Percentiles rank a stretch among this genome's conserved stretches.
Evolutionary conservation across 2,329 filamentous ascomycete genomes (phyloP).

Genomic region (Catunica adiposa): DNA sequence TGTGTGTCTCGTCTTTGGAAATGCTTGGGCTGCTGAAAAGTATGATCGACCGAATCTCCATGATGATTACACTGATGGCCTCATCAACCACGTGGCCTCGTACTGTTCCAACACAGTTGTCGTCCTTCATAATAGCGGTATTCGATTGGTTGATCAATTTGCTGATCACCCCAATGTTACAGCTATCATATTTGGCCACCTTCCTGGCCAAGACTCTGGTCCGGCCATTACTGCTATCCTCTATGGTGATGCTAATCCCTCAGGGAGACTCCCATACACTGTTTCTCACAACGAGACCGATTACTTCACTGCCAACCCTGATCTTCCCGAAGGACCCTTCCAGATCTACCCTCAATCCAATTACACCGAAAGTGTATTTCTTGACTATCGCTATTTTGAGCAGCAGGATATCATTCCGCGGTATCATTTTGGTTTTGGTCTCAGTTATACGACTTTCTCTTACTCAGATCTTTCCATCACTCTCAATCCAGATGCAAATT

Average conservation of each 20-base stretch:
- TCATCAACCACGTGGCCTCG: conserved; percentile 40
- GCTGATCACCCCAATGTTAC: conserved; percentile 48
- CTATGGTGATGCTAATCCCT: conserved; percentile 39
- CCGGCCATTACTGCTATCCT: conserved; percentile 37
- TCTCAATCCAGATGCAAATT: conserved; percentile 18
- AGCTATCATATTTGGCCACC: conserved; percentile 44
- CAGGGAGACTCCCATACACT: conserved; percentile 45
- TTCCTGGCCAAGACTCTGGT: conserved; percentile 48
- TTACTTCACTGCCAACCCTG: conserved; percentile 40
- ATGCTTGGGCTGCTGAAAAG: conserved; percentile 57
- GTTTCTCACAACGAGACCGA: conserved; percentile 39
- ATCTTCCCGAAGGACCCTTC: conserved; percentile 32
- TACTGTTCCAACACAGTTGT: conserved; percentile 47
- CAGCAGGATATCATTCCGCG: conserved; percentile 30
- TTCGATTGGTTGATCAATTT: conserved; percentile 43
- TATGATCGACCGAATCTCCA: conserved; percentile 43
- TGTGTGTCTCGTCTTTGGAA: conserved; percentile 52
- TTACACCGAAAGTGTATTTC: conserved; percentile 34
- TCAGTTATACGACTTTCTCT: conserved; percentile 38
- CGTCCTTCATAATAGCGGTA: conserved; percentile 47
- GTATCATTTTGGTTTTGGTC: conserved; percentile 40
- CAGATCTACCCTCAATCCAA: conserved; percentile 33
- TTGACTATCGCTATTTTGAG: conserved; percentile 41
- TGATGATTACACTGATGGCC: conserved; percentile 47
- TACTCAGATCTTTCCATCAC: conserved; percentile 28